Evolutionary conservation across 257 asterid species (phyloP).

Genomic region (Echites panduratus): DNA sequence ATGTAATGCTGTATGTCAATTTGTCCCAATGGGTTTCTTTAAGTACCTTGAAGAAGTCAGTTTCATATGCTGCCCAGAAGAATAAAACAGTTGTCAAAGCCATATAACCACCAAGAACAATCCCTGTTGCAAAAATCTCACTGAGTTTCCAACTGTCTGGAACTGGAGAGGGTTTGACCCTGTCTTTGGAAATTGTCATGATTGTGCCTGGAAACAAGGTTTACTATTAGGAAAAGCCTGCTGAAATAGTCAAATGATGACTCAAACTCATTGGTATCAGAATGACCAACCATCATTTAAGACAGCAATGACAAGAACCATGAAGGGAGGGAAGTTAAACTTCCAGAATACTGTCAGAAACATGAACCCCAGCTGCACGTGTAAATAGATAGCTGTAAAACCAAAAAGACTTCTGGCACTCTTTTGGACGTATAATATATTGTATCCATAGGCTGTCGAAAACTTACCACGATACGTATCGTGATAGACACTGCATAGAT

Average conservation of each 20-base stretch:
- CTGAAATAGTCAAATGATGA: background rate
- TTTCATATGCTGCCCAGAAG: slow-evolving; percentile 48
- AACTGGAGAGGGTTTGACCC: slow-evolving; percentile 38
- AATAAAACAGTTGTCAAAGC: slow-evolving; percentile 42
- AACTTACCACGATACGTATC: slow-evolving; percentile 36
- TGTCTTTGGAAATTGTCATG: slow-evolving; percentile 40
- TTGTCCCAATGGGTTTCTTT: background rate
- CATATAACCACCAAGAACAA: slow-evolving; percentile 33
- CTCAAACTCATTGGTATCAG: background rate
- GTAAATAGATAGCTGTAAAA: slow-evolving; percentile 4
- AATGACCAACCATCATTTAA: slow-evolving; percentile 28
- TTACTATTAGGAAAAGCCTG: background rate
- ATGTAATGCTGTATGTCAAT: too few relatives aligned
- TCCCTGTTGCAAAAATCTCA: slow-evolving; percentile 38
- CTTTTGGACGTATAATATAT: background rate
- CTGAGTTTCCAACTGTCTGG: slow-evolving; percentile 43
- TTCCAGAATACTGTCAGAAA: slow-evolving; percentile 29
- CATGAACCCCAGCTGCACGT: slow-evolving; percentile 35
- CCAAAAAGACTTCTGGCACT: background rate
- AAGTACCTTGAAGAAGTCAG: slow-evolving; percentile 41
- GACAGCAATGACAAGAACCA: slow-evolving; percentile 39
- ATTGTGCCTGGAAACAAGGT: slow-evolving; percentile 24
- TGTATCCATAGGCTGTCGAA: background rate
- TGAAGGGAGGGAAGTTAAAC: slow-evolving; percentile 38
- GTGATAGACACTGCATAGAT: slow-evolving; percentile 39